Percentiles rank a stretch among this genome's conserved stretches.
These are phyloP conservation scores for Wallacemonas sp. DNA, from an alignment of 208 protist species.

Conservation along the genomic window DNA sequence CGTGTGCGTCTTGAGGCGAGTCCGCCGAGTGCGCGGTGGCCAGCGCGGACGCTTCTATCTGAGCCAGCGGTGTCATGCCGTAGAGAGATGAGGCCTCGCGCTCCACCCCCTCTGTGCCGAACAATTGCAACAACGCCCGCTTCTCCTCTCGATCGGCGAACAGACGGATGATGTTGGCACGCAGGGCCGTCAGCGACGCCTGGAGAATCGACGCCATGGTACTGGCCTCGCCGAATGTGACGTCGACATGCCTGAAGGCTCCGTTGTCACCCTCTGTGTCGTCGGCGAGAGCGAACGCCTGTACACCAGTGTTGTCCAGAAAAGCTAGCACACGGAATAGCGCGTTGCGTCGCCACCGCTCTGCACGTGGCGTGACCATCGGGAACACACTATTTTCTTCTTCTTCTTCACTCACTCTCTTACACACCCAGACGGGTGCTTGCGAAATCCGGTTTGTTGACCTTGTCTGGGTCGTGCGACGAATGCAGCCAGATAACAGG, in stretches of 20 bases:
- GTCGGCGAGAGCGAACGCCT: conserved; percentile 49
- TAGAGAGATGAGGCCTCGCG: neutral
- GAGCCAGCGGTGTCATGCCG: neutral
- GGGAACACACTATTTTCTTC: neutral
- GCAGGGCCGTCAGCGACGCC: conserved; percentile 37
- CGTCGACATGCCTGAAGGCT: conserved; percentile 30
- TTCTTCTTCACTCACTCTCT: conserved; percentile 3
- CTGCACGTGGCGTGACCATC: conserved; percentile 11
- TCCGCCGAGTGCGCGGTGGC: neutral
- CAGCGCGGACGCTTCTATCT: neutral
- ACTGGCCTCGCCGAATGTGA: conserved; percentile 31
- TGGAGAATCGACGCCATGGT: conserved; percentile 44
- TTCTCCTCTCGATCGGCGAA: conserved; percentile 44
- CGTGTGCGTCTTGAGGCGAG: too few relatives aligned
- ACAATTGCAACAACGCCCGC: conserved; percentile 26
- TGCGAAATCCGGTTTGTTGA: too few relatives aligned
- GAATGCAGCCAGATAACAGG: too few relatives aligned
- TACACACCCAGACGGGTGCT: too few relatives aligned
- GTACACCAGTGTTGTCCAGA: conserved; percentile 74
- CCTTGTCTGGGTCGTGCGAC: too few relatives aligned
- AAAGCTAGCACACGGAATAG: conserved; percentile 83
- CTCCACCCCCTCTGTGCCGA: conserved; percentile 19
- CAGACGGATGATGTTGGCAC: conserved; percentile 45
- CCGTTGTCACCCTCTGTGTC: conserved; percentile 28
- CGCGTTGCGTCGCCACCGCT: conserved; percentile 45